These are phyloP conservation scores for Vigna hirtella DNA, from an alignment of 306 rosid genomes.

Conservation along the genomic window DNA sequence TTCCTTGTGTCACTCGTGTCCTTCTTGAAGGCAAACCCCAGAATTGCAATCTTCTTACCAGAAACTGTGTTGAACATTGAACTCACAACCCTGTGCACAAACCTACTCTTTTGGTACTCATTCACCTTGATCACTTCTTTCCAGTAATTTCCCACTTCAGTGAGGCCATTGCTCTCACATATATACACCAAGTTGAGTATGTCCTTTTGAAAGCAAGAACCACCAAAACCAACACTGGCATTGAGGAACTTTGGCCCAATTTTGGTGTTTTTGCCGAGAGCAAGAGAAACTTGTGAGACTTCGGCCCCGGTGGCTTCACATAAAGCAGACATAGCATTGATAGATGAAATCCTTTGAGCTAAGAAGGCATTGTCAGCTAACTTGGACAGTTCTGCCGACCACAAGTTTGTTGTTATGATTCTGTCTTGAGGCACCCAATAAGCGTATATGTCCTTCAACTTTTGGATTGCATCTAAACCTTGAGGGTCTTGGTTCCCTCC, in stretches of 20 bases:
- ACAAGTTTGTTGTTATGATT: conserved; percentile 72
- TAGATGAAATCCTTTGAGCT: conserved; percentile 85
- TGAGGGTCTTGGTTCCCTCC: conserved; percentile 73
- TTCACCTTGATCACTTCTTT: conserved; percentile 80
- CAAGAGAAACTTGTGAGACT: conserved; percentile 71
- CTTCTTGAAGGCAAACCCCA: conserved; percentile 89
- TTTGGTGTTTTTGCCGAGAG: conserved; percentile 73
- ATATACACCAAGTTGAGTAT: conserved; percentile 82
- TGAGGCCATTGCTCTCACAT: conserved; percentile 81
- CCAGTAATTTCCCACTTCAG: conserved; percentile 82
- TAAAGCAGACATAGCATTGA: conserved; percentile 84
- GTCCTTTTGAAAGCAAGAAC: conserved; percentile 88
- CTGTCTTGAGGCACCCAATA: conserved; percentile 81
- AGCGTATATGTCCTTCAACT: conserved; percentile 66
- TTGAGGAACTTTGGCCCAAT: conserved; percentile 72
- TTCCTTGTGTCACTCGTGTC: conserved; percentile 86
- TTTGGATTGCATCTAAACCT: conserved; percentile 65
- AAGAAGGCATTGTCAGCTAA: conserved; percentile 85
- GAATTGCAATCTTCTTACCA: conserved; percentile 73
- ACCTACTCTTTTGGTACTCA: conserved; percentile 82
- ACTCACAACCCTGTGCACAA: conserved; percentile 71
- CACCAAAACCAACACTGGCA: conserved; percentile 94
- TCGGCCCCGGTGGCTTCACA: conserved; percentile 93
- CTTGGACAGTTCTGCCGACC: conserved; percentile 90
- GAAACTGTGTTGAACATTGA: conserved; percentile 91